These are phyloP conservation scores for Nephelium lappaceum DNA, from an alignment of 345 rosid species.

Conservation along the genomic window DNA sequence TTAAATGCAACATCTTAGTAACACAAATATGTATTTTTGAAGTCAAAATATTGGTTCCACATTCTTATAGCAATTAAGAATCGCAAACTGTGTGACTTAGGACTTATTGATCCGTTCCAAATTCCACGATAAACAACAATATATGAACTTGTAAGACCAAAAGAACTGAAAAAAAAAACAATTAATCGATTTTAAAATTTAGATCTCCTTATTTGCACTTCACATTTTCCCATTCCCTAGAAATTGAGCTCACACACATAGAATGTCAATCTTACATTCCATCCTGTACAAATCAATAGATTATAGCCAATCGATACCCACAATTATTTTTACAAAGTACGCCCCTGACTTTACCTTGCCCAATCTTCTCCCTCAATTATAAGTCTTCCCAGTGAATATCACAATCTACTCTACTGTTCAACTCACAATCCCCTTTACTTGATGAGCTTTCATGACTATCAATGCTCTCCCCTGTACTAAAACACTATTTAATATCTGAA, in stretches of 20 bases:
- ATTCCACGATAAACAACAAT: conserved; percentile 71
- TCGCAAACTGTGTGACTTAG: conserved; percentile 14
- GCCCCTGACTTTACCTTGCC: conserved; percentile 60
- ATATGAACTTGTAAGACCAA: conserved; percentile 59
- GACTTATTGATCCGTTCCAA: conserved; percentile 84
- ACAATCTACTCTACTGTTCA: conserved; percentile 40
- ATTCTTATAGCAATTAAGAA: conserved; percentile 5
- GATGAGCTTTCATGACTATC: conserved; percentile 51
- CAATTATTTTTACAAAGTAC: not conserved
- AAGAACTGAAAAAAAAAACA: conserved; percentile 12
- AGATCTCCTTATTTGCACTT: not conserved
- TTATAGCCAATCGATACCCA: not conserved
- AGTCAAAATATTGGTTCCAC: conserved; percentile 1
- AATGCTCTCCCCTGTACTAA: conserved; percentile 38
- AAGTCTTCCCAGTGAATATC: conserved; percentile 83
- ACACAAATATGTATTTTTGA: conserved; percentile 13
- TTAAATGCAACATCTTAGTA: conserved; percentile 86
- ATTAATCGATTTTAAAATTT: not conserved
- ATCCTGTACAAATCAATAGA: not conserved
- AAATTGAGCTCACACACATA: not conserved
- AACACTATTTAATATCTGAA: conserved; percentile 30
- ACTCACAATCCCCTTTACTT: conserved; percentile 48
- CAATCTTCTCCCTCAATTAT: conserved; percentile 69
- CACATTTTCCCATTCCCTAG: not conserved
- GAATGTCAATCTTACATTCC: not conserved